Base-by-base conservation (phyloP, 73 alveolate genomes). In the Blepharisma japonicum region DNA sequence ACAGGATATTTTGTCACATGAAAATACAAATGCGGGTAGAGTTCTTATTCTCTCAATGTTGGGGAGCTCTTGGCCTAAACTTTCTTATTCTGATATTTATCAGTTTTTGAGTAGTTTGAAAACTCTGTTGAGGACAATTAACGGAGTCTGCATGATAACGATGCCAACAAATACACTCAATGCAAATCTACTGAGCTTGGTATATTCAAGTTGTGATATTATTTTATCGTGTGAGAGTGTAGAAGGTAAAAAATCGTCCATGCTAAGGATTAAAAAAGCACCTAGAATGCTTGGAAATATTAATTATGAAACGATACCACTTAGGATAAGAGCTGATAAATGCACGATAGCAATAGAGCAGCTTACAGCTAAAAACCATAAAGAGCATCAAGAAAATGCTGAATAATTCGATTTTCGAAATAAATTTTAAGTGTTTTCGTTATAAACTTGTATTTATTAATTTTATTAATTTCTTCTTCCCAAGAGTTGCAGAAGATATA, bases 401-500 rank as follows among this genome's bases (percentile, higher is more conserved):
- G 0, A 32, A 32, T 32, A 32, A 32, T 32, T 32, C 42, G 3
- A 32, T 32, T 32, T 32, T 32, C 3, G 42, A 32, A n/a, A n/a
- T n/a, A n/a, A n/a, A n/a, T n/a, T n/a, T n/a, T n/a, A n/a, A 32
- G 42, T 32, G 3, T 32, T 32, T 32, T 32, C 42, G 42, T 32
- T 32, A 32, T 32, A 32, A 32, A 1, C 42, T 32, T 32, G 3
- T 32, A 32, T 32, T 32, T 32, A 32, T 32, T 32, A 32, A 53
- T 0, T n/a, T 53, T 20, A 53, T 53, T 20, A 20, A n/a, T 20
- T 70, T 14, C 25, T 11, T 45, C 25, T 78, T 9, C 84, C 78
- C 48, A 84, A 66, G 0, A 84, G 1, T 39, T 77, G 46, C 38
- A 84, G 82, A 6, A 84, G 27, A 68, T 84, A 84, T 8, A 84